A percentile compares a stretch with the other conserved stretches of the same genome.
These are phyloP conservation scores for Talaromyces sp. DNA, from an alignment of 2,329 filamentous ascomycete genomes.

Conservation along the genomic window DNA sequence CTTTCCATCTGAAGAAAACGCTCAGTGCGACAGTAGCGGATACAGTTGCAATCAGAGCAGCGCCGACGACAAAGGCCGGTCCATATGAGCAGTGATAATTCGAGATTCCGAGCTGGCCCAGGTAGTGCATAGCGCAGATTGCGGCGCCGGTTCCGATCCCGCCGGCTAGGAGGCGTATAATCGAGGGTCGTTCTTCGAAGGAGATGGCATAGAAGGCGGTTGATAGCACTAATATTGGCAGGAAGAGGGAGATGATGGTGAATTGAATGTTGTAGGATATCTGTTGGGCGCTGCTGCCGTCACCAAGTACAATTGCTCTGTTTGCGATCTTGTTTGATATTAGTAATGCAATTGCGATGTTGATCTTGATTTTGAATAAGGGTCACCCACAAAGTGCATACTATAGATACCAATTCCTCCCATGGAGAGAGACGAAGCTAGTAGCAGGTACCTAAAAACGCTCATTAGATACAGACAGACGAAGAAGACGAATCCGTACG, in stretches of 20 bases:
- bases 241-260: constrained; percentile 74
- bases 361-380: constrained; percentile 29
- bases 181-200: constrained; percentile 57
- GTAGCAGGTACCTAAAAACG: constrained; percentile 56
- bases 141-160: constrained; percentile 70
- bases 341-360: not conserved
- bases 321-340: constrained; percentile 8
- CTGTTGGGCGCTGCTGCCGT: constrained; percentile 63
- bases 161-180: constrained; percentile 60
- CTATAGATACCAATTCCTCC: constrained; percentile 73
- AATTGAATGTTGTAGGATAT: constrained; percentile 71
- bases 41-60: constrained; percentile 68
- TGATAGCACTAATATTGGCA: constrained; percentile 73
- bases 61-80: constrained; percentile 61
- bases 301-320: constrained; percentile 65
- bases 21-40: constrained; percentile 69
- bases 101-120: constrained; percentile 77
- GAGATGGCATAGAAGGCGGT: constrained; percentile 70
- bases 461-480: not conserved
- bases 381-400: constrained; percentile 83
- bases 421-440: constrained; percentile 67
- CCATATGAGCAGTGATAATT: constrained; percentile 71
- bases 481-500: constrained; percentile 24
- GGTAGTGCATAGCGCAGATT: constrained; percentile 83
- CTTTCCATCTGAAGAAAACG: constrained; percentile 74